Conservation (phyloP, 2,329 filamentous ascomycete species). For the Coniosporium tulheliwenetii region DNA sequence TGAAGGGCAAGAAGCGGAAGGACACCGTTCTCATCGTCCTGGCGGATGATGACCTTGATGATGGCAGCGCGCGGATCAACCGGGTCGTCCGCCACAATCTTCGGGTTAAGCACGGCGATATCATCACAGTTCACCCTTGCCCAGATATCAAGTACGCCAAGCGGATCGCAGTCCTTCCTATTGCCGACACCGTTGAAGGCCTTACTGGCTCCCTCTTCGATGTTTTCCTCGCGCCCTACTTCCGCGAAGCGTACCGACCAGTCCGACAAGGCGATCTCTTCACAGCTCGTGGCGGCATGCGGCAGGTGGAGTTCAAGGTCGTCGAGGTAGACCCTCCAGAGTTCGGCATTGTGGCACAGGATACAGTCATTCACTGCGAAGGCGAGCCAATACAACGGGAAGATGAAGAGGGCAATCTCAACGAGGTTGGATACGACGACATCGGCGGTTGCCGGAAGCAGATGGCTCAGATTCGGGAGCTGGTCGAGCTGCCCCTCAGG, state of each 20-base stretch:
- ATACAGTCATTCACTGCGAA: constrained; percentile 98
- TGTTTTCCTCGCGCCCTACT: constrained; percentile 97
- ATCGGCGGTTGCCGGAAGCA: constrained; percentile 99
- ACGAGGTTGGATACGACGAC: constrained; percentile 97
- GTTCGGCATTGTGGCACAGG: constrained; percentile 96
- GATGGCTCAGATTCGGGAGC: constrained; percentile 98
- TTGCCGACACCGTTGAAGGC: constrained; percentile 95
- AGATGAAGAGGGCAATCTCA: constrained; percentile 97
- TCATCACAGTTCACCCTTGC: constrained; percentile 93
- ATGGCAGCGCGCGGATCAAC: constrained; percentile 94
- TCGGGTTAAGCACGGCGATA: constrained; percentile 94
- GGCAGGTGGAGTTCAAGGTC: constrained; percentile 98
- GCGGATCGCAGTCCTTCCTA: constrained; percentile 94
- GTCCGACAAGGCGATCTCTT: constrained; percentile 96
- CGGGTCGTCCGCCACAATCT: constrained; percentile 97
- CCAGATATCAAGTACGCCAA: constrained; percentile 99
- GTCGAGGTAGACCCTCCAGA: constrained; percentile 97
- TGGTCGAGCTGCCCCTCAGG: constrained; percentile 91
- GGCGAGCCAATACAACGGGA: constrained; percentile 94
- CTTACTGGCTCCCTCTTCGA: constrained; percentile 96
- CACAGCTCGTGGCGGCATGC: constrained; percentile 94
- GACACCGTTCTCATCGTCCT: constrained; percentile 96
- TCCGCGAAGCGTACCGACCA: constrained; percentile 95
- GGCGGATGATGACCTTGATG: constrained; percentile 93
- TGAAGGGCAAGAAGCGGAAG: constrained; percentile 99